A percentile compares a stretch with the other conserved stretches of the same genome.
Evolutionary conservation across 768 basidiomycete genomes (phyloP).

Genomic region (Xerocomus potaroensis): DNA sequence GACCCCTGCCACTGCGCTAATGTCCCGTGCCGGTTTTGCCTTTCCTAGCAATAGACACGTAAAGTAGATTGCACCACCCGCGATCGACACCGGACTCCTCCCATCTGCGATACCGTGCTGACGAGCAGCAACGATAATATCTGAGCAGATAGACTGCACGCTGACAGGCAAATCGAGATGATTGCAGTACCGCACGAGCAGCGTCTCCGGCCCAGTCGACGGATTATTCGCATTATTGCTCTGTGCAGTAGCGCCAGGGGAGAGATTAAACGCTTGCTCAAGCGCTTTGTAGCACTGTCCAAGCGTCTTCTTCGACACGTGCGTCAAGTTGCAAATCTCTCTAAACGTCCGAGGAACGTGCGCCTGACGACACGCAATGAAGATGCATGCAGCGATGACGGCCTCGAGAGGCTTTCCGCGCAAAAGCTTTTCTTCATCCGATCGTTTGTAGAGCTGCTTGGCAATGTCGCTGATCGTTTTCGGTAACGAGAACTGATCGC

Average conservation of each 20-base stretch:
- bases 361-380: conserved; percentile 93
- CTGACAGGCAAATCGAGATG: conserved; percentile 81
- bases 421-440: conserved; percentile 91
- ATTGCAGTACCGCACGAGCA: conserved; percentile 92
- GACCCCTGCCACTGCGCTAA: conserved; percentile 87
- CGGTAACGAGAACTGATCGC: conserved; percentile 91
- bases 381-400: conserved; percentile 95
- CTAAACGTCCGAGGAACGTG: conserved; percentile 95
- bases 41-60: conserved; percentile 79
- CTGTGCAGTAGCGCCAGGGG: conserved; percentile 70
- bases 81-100: conserved; percentile 94
- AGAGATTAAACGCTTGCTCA: conserved; percentile 83
- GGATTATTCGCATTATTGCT: conserved; percentile 36
- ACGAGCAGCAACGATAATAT: conserved; percentile 77
- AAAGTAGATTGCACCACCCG: conserved; percentile 95
- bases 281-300: conserved; percentile 92
- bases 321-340: conserved; percentile 90
- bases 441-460: conserved; percentile 95
- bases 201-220: conserved; percentile 73
- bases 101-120: conserved; percentile 89
- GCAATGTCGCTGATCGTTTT: conserved; percentile 94
- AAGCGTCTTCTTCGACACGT: conserved; percentile 91
- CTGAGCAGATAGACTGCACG: conserved; percentile 77
- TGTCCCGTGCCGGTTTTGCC: conserved; percentile 74
- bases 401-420: conserved; percentile 90